Evolutionary conservation across 306 rosid species (phyloP).

Genomic region (Ammopiptanthus mongolicus): DNA sequence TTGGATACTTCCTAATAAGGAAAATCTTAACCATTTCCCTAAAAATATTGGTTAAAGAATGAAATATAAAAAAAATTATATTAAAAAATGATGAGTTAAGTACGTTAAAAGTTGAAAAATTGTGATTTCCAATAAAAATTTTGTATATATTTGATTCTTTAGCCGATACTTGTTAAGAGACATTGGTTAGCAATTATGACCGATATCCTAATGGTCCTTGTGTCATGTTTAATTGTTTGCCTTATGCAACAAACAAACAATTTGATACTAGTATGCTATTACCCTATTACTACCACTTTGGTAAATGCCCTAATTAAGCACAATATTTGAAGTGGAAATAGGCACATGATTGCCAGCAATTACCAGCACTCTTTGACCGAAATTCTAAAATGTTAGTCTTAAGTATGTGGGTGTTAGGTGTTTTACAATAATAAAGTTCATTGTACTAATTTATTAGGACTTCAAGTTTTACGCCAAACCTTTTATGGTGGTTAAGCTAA

Average conservation of each 20-base stretch:
- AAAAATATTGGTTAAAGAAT: no score
- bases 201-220: background rate
- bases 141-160: no score
- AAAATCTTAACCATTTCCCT: no score
- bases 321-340: background rate
- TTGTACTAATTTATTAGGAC: background rate
- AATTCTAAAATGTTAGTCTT: background rate
- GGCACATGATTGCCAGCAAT: slow-evolving; percentile 20
- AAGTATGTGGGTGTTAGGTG: slow-evolving; percentile 16
- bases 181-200: no score
- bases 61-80: no score
- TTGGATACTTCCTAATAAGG: background rate
- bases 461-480: slow-evolving; percentile 22
- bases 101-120: no score
- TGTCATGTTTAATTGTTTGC: background rate
- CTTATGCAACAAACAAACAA: background rate
- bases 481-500: background rate
- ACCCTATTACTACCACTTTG: no score
- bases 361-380: background rate
- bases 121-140: no score
- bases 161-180: no score
- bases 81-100: no score
- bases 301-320: background rate
- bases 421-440: background rate
- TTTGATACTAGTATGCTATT: no score